A percentile compares a stretch with the other conserved stretches of the same genome.
Evolutionary conservation across 768 basidiomycete species (phyloP).

Genomic region (Russula olivacea): DNA sequence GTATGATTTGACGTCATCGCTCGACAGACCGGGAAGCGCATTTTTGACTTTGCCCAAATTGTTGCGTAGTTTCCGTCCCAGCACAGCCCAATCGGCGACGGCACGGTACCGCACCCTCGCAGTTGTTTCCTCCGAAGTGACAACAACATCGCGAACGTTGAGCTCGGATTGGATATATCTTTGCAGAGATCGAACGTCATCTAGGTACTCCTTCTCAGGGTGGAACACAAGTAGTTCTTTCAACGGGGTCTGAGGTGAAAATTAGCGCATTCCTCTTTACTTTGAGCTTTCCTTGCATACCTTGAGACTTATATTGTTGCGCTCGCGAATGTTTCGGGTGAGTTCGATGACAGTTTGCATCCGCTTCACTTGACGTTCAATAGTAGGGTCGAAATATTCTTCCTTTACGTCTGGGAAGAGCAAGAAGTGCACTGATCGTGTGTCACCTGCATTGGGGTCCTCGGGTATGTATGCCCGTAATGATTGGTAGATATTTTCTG

Average conservation of each 20-base stretch:
- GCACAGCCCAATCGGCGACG: constrained; percentile 90
- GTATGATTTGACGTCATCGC: constrained; percentile 78
- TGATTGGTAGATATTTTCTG: constrained; percentile 93
- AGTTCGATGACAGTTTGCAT: constrained; percentile 96
- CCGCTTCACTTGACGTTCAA: constrained; percentile 89
- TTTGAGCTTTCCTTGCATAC: constrained; percentile 38
- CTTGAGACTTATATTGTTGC: constrained; percentile 82
- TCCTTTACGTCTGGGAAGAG: constrained; percentile 89
- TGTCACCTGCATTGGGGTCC: constrained; percentile 62
- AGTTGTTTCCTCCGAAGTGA: constrained; percentile 79
- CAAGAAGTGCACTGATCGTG: constrained; percentile 92
- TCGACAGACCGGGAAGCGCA: constrained; percentile 72
- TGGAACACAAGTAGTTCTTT: constrained; percentile 94
- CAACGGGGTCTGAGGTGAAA: constrained; percentile 64
- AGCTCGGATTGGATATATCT: constrained; percentile 91
- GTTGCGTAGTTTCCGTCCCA: constrained; percentile 91
- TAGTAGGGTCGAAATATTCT: constrained; percentile 89
- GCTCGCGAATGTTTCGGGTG: constrained; percentile 81
- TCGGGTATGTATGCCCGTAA: constrained; percentile 80
- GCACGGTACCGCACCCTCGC: constrained; percentile 89
- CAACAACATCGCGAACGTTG: constrained; percentile 85
- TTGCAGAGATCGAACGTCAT: constrained; percentile 77
- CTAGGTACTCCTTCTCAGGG: constrained; percentile 72
- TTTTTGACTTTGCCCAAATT: constrained; percentile 87
- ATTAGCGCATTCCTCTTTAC: background rate